Conservation (phyloP, 2,329 filamentous ascomycete species). For the Exophiala oligosperma region DNA sequence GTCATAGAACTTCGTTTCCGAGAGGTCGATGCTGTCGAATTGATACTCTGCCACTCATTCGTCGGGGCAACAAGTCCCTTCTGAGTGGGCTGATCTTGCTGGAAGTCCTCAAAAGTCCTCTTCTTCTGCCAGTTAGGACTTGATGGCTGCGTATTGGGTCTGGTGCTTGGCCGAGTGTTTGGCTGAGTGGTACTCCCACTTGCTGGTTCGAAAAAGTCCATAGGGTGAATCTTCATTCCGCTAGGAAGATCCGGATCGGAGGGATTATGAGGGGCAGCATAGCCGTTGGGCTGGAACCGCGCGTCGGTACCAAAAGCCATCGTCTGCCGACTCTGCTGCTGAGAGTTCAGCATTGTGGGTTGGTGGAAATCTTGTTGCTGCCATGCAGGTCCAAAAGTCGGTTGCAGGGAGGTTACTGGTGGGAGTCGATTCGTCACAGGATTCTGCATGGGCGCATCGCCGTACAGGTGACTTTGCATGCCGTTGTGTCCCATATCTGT, state of each 20-base stretch:
- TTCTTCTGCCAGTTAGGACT: constrained; percentile 28
- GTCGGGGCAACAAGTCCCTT: constrained; percentile 17
- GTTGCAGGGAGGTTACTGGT: constrained; percentile 18
- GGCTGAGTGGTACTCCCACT: constrained; percentile 24
- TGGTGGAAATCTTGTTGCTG: constrained; percentile 21
- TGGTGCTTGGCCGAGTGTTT: constrained; percentile 21
- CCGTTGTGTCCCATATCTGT: constrained; percentile 5
- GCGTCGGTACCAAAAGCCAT: constrained; percentile 27
- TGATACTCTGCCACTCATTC: constrained; percentile 6
- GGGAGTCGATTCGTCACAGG: constrained; percentile 15
- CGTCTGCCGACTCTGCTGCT: constrained; percentile 11
- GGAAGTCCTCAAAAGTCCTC: constrained; percentile 26
- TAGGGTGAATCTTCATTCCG: constrained; percentile 13
- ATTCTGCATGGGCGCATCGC: constrained; percentile 8
- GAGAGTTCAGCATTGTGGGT: constrained; percentile 10
- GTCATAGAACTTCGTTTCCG: constrained; percentile 15
- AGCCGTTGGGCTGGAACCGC: constrained; percentile 26
- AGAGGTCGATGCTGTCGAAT: not conserved
- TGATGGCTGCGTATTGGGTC: constrained; percentile 30
- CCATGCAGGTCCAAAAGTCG: constrained; percentile 20
- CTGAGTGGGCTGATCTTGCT: constrained; percentile 16
- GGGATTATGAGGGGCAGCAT: constrained; percentile 24
- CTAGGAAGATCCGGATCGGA: constrained; percentile 24
- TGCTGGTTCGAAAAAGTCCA: constrained; percentile 21
- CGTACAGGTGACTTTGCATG: constrained; percentile 14